Evolutionary conservation across 1,139 yeast genomes (phyloP), one percentile per base, ranked within the genome.

Genomic region (Geotrichum candidum): DNA sequence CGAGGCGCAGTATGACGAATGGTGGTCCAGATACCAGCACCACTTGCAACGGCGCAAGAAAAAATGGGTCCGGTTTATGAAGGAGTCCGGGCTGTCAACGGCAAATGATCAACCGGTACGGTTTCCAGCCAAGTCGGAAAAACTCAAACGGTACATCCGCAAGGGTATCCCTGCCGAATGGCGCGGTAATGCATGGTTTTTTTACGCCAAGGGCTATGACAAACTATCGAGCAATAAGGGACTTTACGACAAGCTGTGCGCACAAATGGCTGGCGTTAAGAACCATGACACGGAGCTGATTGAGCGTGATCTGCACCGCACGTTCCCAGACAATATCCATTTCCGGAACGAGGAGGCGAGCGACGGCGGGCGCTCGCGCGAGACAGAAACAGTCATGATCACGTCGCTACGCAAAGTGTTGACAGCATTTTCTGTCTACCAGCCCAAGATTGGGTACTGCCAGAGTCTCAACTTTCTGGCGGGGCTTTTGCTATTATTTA

Each of bases 141-240:
- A 89, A 69, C 80, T 91, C 65, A 88, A 88, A 71, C 83, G 96
- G 65, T 85, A 90, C 70, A 83, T 94, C n/a, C 81, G 98, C 62
- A 87, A 89, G 72, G 99, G 99, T 6, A 87, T 94, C 10, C 98
- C 99, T 0, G 92, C 96, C 0, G 97, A 90, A 72, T 92, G 97
- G 97, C 78, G 99, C 68, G 99, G 98, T 0, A 84, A 84, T 67
- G 97, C 97, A 0, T 94, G 99, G 99, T 94, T 94, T 79, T 87
- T 84, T 77, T 92, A 90, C 73, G 96, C 96, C n/a, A 86, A 87
- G n/a, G 98, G 97, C 1, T 81, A 85, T 64, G 96, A 90, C 63
- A 82, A 81, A 66, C 74, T 90, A 62, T 85, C 84, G 67, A 83
- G 84, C 55, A 84, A 90, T 70, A 78, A 78, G 15, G 96, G 96